Evolutionary conservation across 768 basidiomycete genomes (phyloP), one percentile per base, ranked within the genome.

Genomic region (Agaricus blazei): DNA sequence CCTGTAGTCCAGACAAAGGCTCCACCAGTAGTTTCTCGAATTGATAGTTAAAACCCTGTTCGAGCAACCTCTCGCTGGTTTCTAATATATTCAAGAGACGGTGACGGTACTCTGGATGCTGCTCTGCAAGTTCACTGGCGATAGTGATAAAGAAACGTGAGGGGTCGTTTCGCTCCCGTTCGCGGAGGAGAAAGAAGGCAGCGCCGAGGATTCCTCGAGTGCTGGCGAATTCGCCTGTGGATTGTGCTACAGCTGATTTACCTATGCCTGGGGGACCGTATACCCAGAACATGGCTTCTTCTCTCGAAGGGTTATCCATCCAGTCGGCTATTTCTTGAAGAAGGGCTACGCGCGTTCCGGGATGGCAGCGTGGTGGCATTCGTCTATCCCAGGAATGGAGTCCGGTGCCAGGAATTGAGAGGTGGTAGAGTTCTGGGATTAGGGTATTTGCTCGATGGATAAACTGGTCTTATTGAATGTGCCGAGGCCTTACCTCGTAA

Each of bases 231-330:
- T 47, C 42, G 23, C 52, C 52, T 9, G 53, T 36, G 1, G 52
- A 53, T 31, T 53, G 46, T 1, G 52, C 45, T 6, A 54, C 51
- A 7, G 57, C 47, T 3, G 57, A 48, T 42, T 58, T 58, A 2
- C 56, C 56, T 0, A 51, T 42, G 24, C 56, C 56, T 8, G 56
- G 50, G 15, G 45, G 44, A 12, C 56, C 56, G 43, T 9, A 38
- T 24, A 52, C 3, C 56, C 56, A 52, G 23, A 57, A 38, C 15
- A 51, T 45, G 19, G 41, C 45, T 31, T 34, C 7, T 14, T 24
- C 9, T 28, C 19, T n/a, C 34, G 26, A 28, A 5, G 28, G 1
- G 9, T 23, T 34, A 4, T 7, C 12, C 15, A 34, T 15, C 47
- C 31, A 34, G n/a, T 14, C 28, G 4, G 28, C n/a, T 1, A 23